Base-by-base conservation (phyloP, 2,329 filamentous ascomycete species). In the Microsporum ferrugineum region DNA sequence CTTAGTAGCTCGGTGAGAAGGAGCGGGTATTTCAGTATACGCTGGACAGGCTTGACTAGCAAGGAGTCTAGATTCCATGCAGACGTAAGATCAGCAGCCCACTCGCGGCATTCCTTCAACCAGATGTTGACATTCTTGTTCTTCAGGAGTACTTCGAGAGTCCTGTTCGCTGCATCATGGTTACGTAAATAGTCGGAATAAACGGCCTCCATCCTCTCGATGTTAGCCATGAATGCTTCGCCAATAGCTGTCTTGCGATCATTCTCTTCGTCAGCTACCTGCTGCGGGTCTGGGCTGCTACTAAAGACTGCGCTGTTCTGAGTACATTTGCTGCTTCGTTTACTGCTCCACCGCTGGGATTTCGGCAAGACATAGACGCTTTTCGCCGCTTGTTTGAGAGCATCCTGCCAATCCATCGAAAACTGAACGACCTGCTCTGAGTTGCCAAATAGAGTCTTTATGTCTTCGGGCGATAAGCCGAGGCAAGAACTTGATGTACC, bases 61-160 rank as follows among this genome's bases (percentile, higher is more conserved):
- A 99, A 79, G 0, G 94, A 95, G 72, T 96, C 91, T 63, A 99
- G 75, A 72, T 95, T 89, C 94, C 94, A 99, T 0, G 94, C 92
- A 31, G 86, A 85, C 0, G 94, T 99, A 65, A 99, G 81, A 71
- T 96, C 94, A 67, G 90, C 88, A 10, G 92, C 91, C 69, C 92
- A 91, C 67, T 90, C 86, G 69, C 94, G 91, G 74, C 94, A 99
- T 73, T 96, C 92, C 62, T 87, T 87, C 57, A 97, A 80, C 94
- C 94, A 99, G 58, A 95, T 82, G 51, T 79, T 77, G 49, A 86
- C 80, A 62, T 79, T 72, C 64, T 82, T 79, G 62, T 79, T 72
- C 65, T 82, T 79, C 41, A 82, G 73, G 6, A 76, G 66, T 8
- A 72, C 71, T 63, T 81, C 77, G 17, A 88, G 77, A 62, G 82